phyloP scores from a whole-genome alignment of 1,284 basidiomycete species.

The Ustilago loliicola region DNA sequence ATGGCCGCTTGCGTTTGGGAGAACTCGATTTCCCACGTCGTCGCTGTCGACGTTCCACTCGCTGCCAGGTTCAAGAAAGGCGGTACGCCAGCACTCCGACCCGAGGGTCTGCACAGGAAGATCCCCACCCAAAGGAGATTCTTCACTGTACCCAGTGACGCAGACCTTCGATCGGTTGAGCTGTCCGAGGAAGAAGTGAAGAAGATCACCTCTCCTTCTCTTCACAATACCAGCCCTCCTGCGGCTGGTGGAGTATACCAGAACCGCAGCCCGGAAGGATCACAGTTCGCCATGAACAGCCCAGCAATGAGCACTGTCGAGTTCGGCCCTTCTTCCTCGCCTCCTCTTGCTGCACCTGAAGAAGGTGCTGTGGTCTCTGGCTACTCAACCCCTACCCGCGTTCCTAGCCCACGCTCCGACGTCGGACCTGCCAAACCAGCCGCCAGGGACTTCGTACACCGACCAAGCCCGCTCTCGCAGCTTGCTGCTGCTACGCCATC shows the following conservation, averaged over 20 bases:
- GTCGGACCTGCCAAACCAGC: slow-evolving; percentile 20
- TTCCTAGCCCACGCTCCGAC: slow-evolving; percentile 29
- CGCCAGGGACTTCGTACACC: slow-evolving; percentile 32
- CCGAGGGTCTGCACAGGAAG: slow-evolving; percentile 36
- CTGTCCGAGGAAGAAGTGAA: slow-evolving; percentile 36
- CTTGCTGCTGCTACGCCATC: slow-evolving; percentile 19
- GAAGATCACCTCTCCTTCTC: slow-evolving; percentile 10
- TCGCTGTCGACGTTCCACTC: slow-evolving; percentile 48
- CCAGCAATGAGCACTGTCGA: slow-evolving; percentile 13
- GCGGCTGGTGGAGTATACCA: neutral
- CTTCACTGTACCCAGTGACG: slow-evolving; percentile 52
- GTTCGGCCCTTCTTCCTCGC: slow-evolving; percentile 8
- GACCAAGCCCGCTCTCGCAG: slow-evolving; percentile 46
- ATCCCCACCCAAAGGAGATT: slow-evolving; percentile 41
- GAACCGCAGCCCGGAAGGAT: neutral
- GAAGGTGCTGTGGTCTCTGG: slow-evolving; percentile 20
- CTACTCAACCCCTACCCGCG: slow-evolving; percentile 30
- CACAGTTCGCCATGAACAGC: slow-evolving; percentile 8
- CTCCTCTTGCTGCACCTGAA: slow-evolving; percentile 20
- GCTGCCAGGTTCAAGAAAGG: slow-evolving; percentile 50
- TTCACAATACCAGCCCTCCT: neutral
- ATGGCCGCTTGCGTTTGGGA: slow-evolving; percentile 61
- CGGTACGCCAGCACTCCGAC: slow-evolving; percentile 20
- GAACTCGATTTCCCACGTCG: slow-evolving; percentile 46
- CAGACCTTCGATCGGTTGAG: slow-evolving; percentile 47